These are phyloP conservation scores for Apiospora koreana DNA, from an alignment of 2,329 filamentous ascomycete genomes.

Conservation along the genomic window DNA sequence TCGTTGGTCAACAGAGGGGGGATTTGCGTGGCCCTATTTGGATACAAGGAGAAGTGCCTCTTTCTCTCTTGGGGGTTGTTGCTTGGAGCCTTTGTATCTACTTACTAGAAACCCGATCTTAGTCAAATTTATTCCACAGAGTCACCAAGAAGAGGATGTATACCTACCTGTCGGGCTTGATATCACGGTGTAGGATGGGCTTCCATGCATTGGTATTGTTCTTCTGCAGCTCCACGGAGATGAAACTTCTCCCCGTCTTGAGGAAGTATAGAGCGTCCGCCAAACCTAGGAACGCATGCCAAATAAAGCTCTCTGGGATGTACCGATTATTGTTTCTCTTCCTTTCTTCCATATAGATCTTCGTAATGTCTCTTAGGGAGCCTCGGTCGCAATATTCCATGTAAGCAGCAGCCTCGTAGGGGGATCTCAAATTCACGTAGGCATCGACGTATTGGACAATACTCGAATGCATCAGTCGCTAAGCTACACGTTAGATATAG, in stretches of 20 bases:
- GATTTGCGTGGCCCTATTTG: neutral
- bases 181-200: constrained; percentile 23
- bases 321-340: neutral
- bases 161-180: constrained; percentile 20
- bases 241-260: constrained; percentile 18
- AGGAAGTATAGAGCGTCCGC: constrained; percentile 22
- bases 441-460: constrained; percentile 16
- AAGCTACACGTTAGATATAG: neutral
- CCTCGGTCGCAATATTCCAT: constrained; percentile 19
- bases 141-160: neutral
- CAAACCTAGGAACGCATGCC: constrained; percentile 20
- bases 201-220: constrained; percentile 14
- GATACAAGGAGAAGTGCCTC: neutral
- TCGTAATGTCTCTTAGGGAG: constrained; percentile 14
- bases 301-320: constrained; percentile 23
- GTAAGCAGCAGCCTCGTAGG: constrained; percentile 16
- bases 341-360: constrained; percentile 13
- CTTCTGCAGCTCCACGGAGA: constrained; percentile 14
- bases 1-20: neutral
- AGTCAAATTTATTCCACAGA: neutral
- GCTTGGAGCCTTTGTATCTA: neutral
- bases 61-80: neutral
- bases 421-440: neutral
- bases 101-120: neutral
- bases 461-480: neutral